Evolutionary conservation across 768 basidiomycete genomes (phyloP).

Genomic region (Lactarius evosmus): DNA sequence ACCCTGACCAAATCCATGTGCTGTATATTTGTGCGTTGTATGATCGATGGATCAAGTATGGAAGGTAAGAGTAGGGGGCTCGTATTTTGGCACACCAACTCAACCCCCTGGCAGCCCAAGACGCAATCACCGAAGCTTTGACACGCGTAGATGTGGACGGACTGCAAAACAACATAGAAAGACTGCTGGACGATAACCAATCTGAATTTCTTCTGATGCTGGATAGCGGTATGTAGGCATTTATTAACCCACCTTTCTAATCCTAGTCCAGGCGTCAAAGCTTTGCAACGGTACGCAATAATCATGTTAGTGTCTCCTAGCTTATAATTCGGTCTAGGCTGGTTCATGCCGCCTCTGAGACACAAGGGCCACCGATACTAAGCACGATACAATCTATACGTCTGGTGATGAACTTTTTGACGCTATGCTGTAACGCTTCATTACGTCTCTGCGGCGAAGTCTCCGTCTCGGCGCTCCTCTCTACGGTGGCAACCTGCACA

Average conservation of each 20-base stretch:
- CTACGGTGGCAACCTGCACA: conserved; percentile 1
- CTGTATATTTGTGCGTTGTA: conserved; percentile 17
- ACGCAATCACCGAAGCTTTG: conserved; percentile 11
- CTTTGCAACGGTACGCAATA: conserved; percentile 9
- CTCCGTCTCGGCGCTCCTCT: conserved; percentile 8
- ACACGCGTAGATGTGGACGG: conserved; percentile 6
- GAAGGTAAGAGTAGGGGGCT: conserved; percentile 5
- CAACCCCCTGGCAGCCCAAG: conserved; percentile 3
- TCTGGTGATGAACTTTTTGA: conserved; percentile 22
- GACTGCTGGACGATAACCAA: conserved; percentile 10
- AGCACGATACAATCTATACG: not conserved
- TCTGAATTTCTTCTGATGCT: conserved; percentile 13
- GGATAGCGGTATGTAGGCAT: conserved; percentile 8
- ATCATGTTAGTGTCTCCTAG: not conserved
- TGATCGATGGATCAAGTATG: not conserved
- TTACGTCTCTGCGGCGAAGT: not conserved
- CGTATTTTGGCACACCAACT: not conserved
- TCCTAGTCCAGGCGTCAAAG: conserved; percentile 5
- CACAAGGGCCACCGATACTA: not conserved
- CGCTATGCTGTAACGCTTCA: conserved; percentile 8
- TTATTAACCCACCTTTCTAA: not conserved
- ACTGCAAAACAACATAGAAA: conserved; percentile 9
- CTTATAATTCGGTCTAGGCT: not conserved
- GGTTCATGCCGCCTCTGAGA: not conserved
- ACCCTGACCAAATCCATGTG: conserved; percentile 13